Evolutionary conservation across 2,329 filamentous ascomycete genomes (phyloP), one percentile per base, ranked within the genome.

Genomic region (Aspergillus sp.): DNA sequence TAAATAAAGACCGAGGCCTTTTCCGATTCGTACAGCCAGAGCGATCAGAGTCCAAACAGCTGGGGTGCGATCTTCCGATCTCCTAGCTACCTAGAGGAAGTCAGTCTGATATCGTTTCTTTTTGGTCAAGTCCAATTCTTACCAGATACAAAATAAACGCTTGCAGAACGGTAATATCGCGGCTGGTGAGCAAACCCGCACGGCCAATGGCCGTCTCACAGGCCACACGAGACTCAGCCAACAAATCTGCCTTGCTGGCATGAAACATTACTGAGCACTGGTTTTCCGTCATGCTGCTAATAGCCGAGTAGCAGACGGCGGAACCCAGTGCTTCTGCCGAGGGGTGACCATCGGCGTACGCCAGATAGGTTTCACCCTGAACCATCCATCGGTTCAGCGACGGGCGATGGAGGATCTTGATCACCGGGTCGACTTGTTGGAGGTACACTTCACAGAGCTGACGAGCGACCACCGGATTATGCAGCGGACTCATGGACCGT

Each of bases 11-110:
- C 63, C 71, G 17, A 71, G 60, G 19, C 68, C 69, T 59, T 73
- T 69, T 5, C 60, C 70, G 27, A 70, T 64, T 49, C 68, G 66
- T 3, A 73, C 60, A 7, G 68, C 70, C 64, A 72, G 68, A 44
- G 62, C 62, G 15, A 69, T 44, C 69, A 72, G 70, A 5, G 70
- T 72, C 70, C 70, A 73, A 1, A 68, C 65, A n/a, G 69, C 64
- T 41, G 69, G 66, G 21, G 62, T 71, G 61, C 70, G 68, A 48
- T 72, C 69, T 30, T 47, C 41, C 1, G 25, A 36, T 38, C 44
- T 47, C 17, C 23, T 49, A 8, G 27, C 42, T 8, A 47, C 21
- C 42, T 47, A 25, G 2, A 23, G 8, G 5, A 15, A 15, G 5
- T 47, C 11, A 47, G 21, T 10, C 3, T 47, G 1, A 8, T 11